Base-by-base conservation (phyloP, 2,329 filamentous ascomycete species). In the Fusarium sp. region DNA sequence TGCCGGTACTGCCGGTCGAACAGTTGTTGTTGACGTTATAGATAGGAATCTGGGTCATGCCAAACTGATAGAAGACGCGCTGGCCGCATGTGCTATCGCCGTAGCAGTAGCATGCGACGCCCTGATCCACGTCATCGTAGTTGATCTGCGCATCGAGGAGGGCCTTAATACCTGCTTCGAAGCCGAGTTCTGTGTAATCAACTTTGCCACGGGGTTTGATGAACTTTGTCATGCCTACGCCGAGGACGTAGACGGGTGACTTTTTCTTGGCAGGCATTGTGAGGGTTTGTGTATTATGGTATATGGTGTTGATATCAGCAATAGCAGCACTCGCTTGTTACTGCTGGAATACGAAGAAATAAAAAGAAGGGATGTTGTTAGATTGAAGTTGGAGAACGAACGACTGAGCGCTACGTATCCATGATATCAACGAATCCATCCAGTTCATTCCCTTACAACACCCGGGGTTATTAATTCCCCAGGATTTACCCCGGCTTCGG, bases 11-110 rank as follows among this genome's bases (percentile, higher is more conserved):
- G n/a, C 95, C 96, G 1, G 95, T 98, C 6, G 93, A 93, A 86
- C 95, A 98, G 85, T 98, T 98, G 87, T 98, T 98, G 88, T 98
- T 98, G 77, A 97, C 94, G 77, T 98, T 98, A 86, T 97, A 95
- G 78, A 98, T 94, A 76, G 95, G 95, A 74, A 98, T 98, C 77
- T 92, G 87, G 43, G 95, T 98, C 91, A 98, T 95, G 84, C 95
- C 96, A 80, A 98, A 98, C 83, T 98, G 95, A 83, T 98, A 98
- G 83, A 98, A 98, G 77, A 98, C 95, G 71, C 95, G 91, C 85
- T 98, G 95, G 48, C 95, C 95, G 81, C 92, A 96, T 58, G 95
- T 97, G 69, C 90, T 94, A 84, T 98, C 95, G 77, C 95, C 95
- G 80, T 97, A 98, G 86, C 94, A 97, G 85, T 97, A 98, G 86